Percentiles rank a stretch among this genome's conserved stretches.
Conservation (phyloP, 345 rosid genomes). For the Eucalyptus marginata region DNA sequence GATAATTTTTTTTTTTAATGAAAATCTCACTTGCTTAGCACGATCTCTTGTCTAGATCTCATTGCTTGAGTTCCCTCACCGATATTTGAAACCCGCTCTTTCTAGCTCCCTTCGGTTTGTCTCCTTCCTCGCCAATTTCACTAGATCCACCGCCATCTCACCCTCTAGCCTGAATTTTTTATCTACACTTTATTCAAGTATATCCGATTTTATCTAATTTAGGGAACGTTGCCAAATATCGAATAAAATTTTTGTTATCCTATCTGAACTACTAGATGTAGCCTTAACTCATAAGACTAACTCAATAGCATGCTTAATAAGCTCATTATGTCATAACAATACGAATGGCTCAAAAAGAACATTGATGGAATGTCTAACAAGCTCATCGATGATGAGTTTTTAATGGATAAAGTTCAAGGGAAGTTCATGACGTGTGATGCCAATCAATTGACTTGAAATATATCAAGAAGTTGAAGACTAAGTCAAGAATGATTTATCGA, state of each 20-base stretch:
- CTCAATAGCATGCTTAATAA: not conserved
- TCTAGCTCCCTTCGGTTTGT: not conserved
- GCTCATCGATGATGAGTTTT: not conserved
- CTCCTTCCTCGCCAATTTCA: not conserved
- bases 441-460: not conserved
- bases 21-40: not conserved
- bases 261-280: too few species aligned
- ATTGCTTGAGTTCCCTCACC: not conserved
- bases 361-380: not conserved
- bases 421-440: not conserved
- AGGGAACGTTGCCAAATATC: too few species aligned
- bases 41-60: accelerated
- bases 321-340: not conserved
- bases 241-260: not conserved
- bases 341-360: not conserved
- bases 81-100: not conserved
- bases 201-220: not conserved
- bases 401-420: not conserved
- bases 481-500: not conserved
- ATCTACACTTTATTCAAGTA: too few species aligned
- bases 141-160: not conserved
- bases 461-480: not conserved
- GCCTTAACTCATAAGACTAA: not conserved
- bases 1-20: too few species aligned
- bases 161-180: not conserved